Base-by-base conservation (phyloP, 495 filamentous ascomycete genomes). In the Mytilinidion resinicola region DNA sequence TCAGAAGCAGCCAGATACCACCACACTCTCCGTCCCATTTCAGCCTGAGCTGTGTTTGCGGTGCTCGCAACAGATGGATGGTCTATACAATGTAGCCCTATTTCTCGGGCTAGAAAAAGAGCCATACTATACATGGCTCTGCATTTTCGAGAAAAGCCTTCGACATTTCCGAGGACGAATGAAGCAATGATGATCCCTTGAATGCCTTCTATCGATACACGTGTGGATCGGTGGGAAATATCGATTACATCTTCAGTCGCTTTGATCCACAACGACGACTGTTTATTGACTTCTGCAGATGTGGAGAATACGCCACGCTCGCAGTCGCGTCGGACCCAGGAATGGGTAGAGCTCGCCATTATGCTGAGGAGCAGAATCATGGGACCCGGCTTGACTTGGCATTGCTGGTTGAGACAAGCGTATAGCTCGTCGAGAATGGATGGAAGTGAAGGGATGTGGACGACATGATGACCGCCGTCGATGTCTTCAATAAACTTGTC, bases 1-100 rank as follows among this genome's bases (percentile, higher is more conserved):
- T 81, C 77, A 12, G 73, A 72, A 12, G 67, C 70, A 14, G 69
- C 72, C 1, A 80, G 50, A 62, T 79, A 72, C 78, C 77, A 80
- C 77, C 77, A 80, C 5, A 78, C 64, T 46, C 78, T 70, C 41
- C 77, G 57, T 38, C 73, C 72, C 9, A 80, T 72, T 55, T 80
- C 78, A 46, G 68, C 67, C 15, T 57, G 53, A 0, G 67, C 56
- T 1, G 67, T 60, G 20, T 69, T 67, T 34, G 63, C 66, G 1
- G 25, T 41, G 9, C 47, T 42, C 9, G 64, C 47, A 25, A 67
- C 61, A 9, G 53, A 48, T 17, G 69, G 68, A 61, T 69, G 67
- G 47, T 81, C 78, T 1, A 78, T 60, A 0, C 73, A 63, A 60
- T 80, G 76, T 1, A 80, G 51, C 9, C 59, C 61, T 4, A 79